Percentiles rank a stretch among this genome's conserved stretches.
Conservation (phyloP, 2,329 filamentous ascomycete species). For the Helotiales sp. region DNA sequence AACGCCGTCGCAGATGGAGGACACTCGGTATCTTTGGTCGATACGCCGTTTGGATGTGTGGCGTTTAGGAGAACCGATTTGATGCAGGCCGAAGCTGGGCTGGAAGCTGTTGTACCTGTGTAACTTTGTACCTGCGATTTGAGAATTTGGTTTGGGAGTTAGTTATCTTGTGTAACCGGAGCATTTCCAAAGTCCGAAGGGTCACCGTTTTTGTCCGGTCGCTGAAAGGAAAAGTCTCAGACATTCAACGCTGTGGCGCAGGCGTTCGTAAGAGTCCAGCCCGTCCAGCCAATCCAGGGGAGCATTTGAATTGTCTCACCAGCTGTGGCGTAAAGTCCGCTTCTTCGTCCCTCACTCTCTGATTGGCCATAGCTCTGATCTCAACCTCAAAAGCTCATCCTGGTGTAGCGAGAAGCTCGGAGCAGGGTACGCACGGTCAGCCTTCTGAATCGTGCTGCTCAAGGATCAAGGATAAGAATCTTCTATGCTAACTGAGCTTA, state of each 20-base stretch:
- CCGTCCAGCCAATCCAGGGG: background rate
- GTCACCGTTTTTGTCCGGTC: no score
- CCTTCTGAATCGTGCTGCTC: background rate
- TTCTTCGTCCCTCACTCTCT: no score
- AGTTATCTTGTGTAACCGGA: background rate
- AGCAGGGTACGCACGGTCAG: conserved; percentile 5
- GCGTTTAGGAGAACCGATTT: background rate
- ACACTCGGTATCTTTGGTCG: background rate
- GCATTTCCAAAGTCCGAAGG: no score
- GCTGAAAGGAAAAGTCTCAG: background rate
- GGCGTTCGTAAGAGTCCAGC: conserved; percentile 5
- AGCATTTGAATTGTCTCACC: background rate
- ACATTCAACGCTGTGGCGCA: background rate
- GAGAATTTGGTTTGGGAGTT: no score
- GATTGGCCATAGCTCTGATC: no score
- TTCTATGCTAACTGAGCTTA: background rate
- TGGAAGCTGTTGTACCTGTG: no score
- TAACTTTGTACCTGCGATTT: background rate
- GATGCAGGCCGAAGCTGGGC: no score
- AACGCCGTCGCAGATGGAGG: background rate
- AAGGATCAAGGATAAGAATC: background rate
- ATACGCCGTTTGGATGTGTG: background rate
- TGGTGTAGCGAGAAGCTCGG: no score
- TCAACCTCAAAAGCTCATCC: no score
- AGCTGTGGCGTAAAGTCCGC: background rate